Conservation (phyloP, 345 rosid genomes). For the Conringia planisiliqua region DNA sequence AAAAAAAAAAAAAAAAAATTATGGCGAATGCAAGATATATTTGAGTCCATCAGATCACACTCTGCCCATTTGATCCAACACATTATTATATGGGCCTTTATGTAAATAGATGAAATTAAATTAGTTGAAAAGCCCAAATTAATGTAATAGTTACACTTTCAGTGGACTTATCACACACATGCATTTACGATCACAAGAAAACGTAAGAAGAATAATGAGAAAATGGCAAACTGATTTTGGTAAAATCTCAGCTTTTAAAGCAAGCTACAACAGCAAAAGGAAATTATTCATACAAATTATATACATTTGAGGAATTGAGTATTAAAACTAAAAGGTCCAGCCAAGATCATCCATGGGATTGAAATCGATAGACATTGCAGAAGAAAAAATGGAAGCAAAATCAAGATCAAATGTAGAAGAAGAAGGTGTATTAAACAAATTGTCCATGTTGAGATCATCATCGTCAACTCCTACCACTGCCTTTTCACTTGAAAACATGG, state of each 20-base stretch:
- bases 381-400: constrained; percentile 33
- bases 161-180: not conserved
- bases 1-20: too few species aligned
- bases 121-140: not conserved
- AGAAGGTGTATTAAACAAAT: constrained; percentile 29
- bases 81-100: not conserved
- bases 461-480: constrained; percentile 5
- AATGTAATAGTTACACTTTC: not conserved
- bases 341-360: constrained; percentile 38
- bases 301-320: constrained; percentile 19
- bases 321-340: constrained; percentile 33
- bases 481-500: constrained; percentile 20
- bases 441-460: constrained; percentile 31
- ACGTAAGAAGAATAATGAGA: not conserved
- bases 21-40: not conserved
- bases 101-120: not conserved
- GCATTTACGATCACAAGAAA: not conserved
- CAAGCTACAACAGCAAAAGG: constrained; percentile 5
- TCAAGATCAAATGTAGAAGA: constrained; percentile 34
- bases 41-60: too few species aligned
- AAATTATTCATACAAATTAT: constrained; percentile 17
- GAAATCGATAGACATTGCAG: constrained; percentile 31
- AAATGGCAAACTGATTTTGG: not conserved
- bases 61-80: not conserved
- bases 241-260: constrained; percentile 18